phyloP scores from a whole-genome alignment of 2,329 filamentous ascomycete genomes.

The Hypoxylon sp. region DNA sequence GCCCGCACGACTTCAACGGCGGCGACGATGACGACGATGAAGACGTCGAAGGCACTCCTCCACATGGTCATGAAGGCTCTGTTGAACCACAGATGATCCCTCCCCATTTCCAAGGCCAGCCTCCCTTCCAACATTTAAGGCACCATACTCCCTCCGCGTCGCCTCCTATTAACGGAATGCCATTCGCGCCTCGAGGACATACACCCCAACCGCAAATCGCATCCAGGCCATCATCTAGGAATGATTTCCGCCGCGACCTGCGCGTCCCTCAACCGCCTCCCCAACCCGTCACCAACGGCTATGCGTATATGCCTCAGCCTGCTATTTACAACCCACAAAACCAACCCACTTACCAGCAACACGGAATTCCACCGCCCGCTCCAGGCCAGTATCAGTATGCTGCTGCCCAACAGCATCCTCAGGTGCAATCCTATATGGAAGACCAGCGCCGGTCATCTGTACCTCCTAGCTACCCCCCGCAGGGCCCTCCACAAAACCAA shows the following conservation, averaged over 20 bases:
- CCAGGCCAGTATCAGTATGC: conserved; percentile 57
- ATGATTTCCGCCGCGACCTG: conserved; percentile 82
- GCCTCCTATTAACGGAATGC: conserved; percentile 86
- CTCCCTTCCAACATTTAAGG: conserved; percentile 83
- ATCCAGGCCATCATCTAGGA: conserved; percentile 85
- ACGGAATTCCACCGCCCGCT: conserved; percentile 55
- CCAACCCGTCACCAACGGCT: conserved; percentile 77
- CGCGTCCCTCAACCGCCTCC: conserved; percentile 76
- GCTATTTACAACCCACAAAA: conserved; percentile 83
- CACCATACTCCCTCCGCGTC: conserved; percentile 89
- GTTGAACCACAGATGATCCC: conserved; percentile 74
- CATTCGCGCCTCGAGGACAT: conserved; percentile 79
- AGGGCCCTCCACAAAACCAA: conserved; percentile 67
- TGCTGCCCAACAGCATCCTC: conserved; percentile 59
- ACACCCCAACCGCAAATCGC: conserved; percentile 85
- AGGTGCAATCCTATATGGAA: conserved; percentile 80
- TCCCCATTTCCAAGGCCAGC: conserved; percentile 77
- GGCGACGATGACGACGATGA: conserved; percentile 90
- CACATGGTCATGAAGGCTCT: conserved; percentile 71
- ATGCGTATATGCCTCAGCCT: conserved; percentile 87
- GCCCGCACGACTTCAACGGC: conserved; percentile 90
- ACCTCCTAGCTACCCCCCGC: conserved; percentile 75
- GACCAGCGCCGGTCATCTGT: conserved; percentile 82
- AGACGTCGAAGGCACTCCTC: conserved; percentile 80
- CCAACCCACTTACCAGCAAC: conserved; percentile 60